Evolutionary conservation across 192 early-diverging fungal species (phyloP), one percentile per base, ranked within the genome.

Genomic region (Coemansia sp.): DNA sequence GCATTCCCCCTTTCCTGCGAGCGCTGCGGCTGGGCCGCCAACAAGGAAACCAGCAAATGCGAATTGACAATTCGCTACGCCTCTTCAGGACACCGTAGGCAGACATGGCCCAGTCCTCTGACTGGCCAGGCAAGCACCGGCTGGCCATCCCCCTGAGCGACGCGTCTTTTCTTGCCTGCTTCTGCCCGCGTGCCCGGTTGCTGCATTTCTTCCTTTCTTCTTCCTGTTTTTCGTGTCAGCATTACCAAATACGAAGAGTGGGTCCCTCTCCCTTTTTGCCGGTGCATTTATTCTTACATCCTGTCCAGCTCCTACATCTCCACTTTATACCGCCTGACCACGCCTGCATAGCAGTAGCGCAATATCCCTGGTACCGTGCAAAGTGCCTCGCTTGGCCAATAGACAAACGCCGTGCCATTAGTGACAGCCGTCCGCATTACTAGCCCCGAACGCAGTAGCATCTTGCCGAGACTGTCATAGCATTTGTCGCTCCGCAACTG

Each of bases 31-130:
- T 60, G 41, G 39, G 58, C 27, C 47, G 58, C 43, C 58, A 48
- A 60, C 58, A 60, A 60, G 47, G 43, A 60, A 43, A 43, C 58
- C 58, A 53, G 51, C 51, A 22, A 60, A 60, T 60, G 58, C 58
- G 25, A 60, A 48, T 21, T 23, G 58, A 14, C 58, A 59, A 21
- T 48, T 48, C 19, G 5, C 22, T 43, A 50, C 59, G 59, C 59
- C 59, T 32, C 59, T 61, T 50, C 45, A 50, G 59, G 59, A 50
- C 45, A 60, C 47, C 41, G 43, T 24, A 29, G 25, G 47, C 27
- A 61, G 24, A 17, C 45, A 32, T 23, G 59, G 49, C 59, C 4
- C 27, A 50, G 59, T 50, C 59, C 27, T 25, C 59, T 61, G 59
- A 61, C 59, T 61, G 59, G 47, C 59, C 25, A 29, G 29, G 4